Conservation (phyloP, 805 yeast species). For the Pichia sporocuriosa region DNA sequence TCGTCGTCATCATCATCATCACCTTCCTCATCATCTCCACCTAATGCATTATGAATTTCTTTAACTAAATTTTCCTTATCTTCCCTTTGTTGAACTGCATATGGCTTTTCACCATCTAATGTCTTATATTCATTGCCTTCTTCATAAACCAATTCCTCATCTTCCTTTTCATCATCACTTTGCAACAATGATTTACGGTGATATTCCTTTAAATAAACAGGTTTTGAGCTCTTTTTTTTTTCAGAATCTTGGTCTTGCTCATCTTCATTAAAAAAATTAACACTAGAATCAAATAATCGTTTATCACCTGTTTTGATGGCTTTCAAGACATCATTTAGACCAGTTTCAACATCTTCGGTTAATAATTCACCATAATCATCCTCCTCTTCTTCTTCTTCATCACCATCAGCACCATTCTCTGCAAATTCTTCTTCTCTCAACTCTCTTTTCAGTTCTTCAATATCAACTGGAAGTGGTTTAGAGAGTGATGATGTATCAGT, state of each 20-base stretch:
- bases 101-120: conserved; percentile 57
- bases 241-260: conserved; percentile 44
- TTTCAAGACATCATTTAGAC: conserved; percentile 62
- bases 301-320: conserved; percentile 68
- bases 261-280: conserved; percentile 66
- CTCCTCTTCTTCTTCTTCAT: conserved; percentile 52
- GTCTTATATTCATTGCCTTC: conserved; percentile 49
- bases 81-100: conserved; percentile 65
- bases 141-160: conserved; percentile 49
- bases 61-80: conserved; percentile 66
- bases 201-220: conserved; percentile 85
- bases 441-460: conserved; percentile 15
- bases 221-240: conserved; percentile 48
- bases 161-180: conserved; percentile 47
- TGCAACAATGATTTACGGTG: conserved; percentile 78
- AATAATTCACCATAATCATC: conserved; percentile 87
- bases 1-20: conserved; percentile 33
- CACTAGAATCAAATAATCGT: conserved; percentile 56
- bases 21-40: conserved; percentile 39
- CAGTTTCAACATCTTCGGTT: conserved; percentile 79
- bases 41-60: conserved; percentile 69
- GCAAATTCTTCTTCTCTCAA: conserved; percentile 24
- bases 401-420: conserved; percentile 20
- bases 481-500: neutral
- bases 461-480: conserved; percentile 11